Conservation (phyloP, 441 rosid genomes). For the Metrosideros polymorpha region DNA sequence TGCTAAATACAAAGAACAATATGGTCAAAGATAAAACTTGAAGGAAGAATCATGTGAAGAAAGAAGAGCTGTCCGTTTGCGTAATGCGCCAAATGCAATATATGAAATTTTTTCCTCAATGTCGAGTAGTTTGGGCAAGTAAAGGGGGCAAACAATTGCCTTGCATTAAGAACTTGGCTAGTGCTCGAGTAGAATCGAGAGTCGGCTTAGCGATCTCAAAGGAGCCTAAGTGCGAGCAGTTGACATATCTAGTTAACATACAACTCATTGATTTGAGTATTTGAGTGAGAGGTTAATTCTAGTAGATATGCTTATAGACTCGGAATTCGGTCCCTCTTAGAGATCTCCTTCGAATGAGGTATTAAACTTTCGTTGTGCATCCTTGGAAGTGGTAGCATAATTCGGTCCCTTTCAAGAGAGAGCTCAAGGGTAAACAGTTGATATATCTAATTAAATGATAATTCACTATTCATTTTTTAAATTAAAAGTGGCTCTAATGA, state of each 20-base stretch:
- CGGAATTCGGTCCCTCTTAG: neutral
- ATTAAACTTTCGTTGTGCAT: neutral
- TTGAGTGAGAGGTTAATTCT: neutral
- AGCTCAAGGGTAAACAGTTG: neutral
- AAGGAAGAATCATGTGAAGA: neutral
- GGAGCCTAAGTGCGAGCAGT: neutral
- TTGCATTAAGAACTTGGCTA: neutral
- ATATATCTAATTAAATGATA: neutral
- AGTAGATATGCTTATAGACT: neutral
- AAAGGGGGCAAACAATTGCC: neutral
- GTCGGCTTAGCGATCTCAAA: neutral
- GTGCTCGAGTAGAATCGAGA: neutral
- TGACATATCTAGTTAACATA: fast-evolving
- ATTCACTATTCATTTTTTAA: neutral
- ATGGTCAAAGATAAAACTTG: neutral
- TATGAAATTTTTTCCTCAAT: neutral
- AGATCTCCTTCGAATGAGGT: neutral
- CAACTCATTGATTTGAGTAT: neutral
- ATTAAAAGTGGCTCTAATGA: neutral
- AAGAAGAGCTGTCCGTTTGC: neutral
- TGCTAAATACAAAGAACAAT: neutral
- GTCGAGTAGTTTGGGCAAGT: neutral
- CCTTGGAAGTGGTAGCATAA: neutral
- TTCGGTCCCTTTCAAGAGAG: too few species aligned
- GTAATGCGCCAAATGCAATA: neutral